Base-by-base conservation (phyloP, 768 basidiomycete genomes). In the Mycena floridula region DNA sequence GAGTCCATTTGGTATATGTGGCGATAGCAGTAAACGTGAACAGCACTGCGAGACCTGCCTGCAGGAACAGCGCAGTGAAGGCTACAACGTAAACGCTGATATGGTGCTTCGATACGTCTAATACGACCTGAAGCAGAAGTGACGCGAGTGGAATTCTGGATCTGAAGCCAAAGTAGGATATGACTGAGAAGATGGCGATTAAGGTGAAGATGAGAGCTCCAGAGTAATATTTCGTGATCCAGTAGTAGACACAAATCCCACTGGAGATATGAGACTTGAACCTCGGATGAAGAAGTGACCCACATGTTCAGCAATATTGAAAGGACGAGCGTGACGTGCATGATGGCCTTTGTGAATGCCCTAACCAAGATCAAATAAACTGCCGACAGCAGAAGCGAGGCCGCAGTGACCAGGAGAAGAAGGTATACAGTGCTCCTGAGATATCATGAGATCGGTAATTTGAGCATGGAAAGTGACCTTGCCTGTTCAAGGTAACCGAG, bases 51-150 rank as follows among this genome's bases (percentile, higher is more conserved):
- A 87, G 57, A 2, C 73, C 78, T 3, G 88, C 80, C 54, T 91
- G 85, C 3, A 87, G 40, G 40, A 89, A 53, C n/a, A 91, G 66
- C 3, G 86, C 79, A 32, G 70, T 53, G 51, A 91, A 78, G 1
- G 82, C 83, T 11, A 90, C 85, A n/a, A 77, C 67, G 56, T 86
- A 91, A 18, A 92, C 88, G 42, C 79, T 80, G 44, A 72, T 77
- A 58, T 91, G 87, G 55, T 89, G 86, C 54, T 89, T 90, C 32
- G 86, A 77, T 18, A 91, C 74, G 51, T 91, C 89, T 72, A 91
- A 87, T 6, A 85, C 83, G 21, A 87, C 81, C 61, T 90, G 87
- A 3, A 92, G 73, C 3, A 90, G 73, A 6, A 91, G 62, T 7
- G 85, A 77, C 1, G 88, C 86, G 3, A 93, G 68, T 0, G 88